These are phyloP conservation scores for Dactylellina sp. DNA, from an alignment of 2,329 filamentous ascomycete genomes.

Conservation along the genomic window DNA sequence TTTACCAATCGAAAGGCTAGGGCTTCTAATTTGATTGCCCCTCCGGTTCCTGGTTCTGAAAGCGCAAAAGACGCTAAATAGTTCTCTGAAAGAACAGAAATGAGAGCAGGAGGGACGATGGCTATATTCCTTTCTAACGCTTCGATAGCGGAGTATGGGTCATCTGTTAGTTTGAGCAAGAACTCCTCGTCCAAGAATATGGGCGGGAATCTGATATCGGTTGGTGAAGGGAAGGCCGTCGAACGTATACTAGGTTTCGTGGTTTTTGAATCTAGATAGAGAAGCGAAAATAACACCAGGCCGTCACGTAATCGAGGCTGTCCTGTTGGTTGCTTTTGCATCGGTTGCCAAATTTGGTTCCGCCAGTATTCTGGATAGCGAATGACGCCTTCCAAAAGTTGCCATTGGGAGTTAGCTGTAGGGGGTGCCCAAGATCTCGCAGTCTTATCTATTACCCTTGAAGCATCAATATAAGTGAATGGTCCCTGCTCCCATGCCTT, in stretches of 20 bases:
- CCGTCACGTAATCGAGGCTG: neutral
- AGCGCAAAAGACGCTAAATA: neutral
- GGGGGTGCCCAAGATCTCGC: neutral
- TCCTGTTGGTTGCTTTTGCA: neutral
- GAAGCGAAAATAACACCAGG: neutral
- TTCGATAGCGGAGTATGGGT: neutral
- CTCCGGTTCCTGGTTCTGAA: neutral
- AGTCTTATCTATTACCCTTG: neutral
- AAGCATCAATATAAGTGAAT: neutral
- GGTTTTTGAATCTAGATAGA: neutral
- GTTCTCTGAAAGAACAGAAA: neutral
- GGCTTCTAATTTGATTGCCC: neutral
- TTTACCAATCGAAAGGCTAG: neutral
- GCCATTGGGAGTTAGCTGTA: neutral
- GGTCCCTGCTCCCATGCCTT: neutral
- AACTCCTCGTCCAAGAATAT: neutral
- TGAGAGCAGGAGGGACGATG: neutral
- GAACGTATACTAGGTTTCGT: neutral
- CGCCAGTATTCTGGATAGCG: neutral
- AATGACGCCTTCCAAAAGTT: neutral
- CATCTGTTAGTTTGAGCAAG: neutral
- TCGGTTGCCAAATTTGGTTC: neutral
- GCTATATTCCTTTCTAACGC: neutral
- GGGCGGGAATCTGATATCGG: slow-evolving; percentile 1
- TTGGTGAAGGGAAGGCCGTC: slow-evolving; percentile 1